These are phyloP conservation scores for Knufia petricola DNA, from an alignment of 2,329 filamentous ascomycete species.

Conservation along the genomic window DNA sequence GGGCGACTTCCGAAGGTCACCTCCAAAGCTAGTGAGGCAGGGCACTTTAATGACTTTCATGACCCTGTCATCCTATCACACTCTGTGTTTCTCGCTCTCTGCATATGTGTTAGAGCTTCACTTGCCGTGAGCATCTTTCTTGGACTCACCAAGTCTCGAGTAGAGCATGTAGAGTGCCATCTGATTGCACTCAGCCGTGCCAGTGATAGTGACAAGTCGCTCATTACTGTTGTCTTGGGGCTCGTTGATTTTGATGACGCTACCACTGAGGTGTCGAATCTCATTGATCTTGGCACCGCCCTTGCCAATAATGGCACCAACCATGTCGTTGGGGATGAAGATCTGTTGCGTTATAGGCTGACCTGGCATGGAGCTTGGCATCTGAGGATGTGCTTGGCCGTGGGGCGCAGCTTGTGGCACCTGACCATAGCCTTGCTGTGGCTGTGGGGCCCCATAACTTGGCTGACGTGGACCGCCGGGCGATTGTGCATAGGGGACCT, in stretches of 20 bases:
- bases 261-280: constrained; percentile 91
- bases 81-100: constrained; percentile 69
- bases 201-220: constrained; percentile 91
- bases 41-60: background rate
- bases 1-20: no score
- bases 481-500: constrained; percentile 63
- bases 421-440: constrained; percentile 64
- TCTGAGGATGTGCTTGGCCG: constrained; percentile 60
- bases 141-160: constrained; percentile 72
- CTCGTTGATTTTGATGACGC: constrained; percentile 99
- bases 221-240: constrained; percentile 99
- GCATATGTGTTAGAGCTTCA: constrained; percentile 17
- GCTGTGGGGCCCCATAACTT: constrained; percentile 63
- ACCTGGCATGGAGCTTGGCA: constrained; percentile 60
- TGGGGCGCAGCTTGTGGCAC: constrained; percentile 49
- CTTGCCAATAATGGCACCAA: constrained; percentile 97
- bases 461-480: constrained; percentile 48
- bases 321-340: constrained; percentile 99
- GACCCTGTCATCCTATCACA: constrained; percentile 7
- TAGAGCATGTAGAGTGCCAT: constrained; percentile 99
- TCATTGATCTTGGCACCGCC: constrained; percentile 99
- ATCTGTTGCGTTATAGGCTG: constrained; percentile 94
- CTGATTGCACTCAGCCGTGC: constrained; percentile 95
- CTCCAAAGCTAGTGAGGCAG: background rate
- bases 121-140: constrained; percentile 30